Conservation (phyloP, 805 yeast genomes). For the Candida maesae region DNA sequence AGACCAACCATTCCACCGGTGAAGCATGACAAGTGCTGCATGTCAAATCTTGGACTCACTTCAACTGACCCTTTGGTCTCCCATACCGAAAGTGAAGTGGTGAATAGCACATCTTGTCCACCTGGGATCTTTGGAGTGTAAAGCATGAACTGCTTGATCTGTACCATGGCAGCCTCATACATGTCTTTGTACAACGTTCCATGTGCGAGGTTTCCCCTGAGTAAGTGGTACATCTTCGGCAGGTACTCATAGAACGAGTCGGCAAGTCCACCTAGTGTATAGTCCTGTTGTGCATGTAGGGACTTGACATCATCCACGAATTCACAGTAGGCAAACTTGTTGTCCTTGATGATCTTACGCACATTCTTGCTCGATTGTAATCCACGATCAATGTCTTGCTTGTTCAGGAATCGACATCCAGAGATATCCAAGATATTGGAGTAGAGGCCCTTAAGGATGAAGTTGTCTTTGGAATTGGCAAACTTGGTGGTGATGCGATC, state of each 20-base stretch:
- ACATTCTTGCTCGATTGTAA: slow-evolving; percentile 32
- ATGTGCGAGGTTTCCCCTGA: slow-evolving; percentile 35
- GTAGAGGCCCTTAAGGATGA: slow-evolving; percentile 39
- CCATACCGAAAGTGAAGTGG: slow-evolving; percentile 25
- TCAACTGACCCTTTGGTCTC: slow-evolving; percentile 17
- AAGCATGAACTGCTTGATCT: slow-evolving; percentile 38
- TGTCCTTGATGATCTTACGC: slow-evolving; percentile 33
- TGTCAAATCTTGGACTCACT: slow-evolving; percentile 31
- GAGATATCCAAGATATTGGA: slow-evolving; percentile 46
- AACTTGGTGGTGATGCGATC: slow-evolving; percentile 40
- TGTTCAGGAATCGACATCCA: slow-evolving; percentile 39
- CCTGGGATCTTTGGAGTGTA: slow-evolving; percentile 44
- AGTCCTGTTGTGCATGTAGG: slow-evolving; percentile 16
- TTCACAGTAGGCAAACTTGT: slow-evolving; percentile 33
- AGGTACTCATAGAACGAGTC: slow-evolving; percentile 48
- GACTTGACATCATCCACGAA: slow-evolving; percentile 24
- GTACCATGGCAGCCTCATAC: slow-evolving; percentile 35
- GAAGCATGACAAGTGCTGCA: slow-evolving; percentile 48
- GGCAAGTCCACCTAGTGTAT: slow-evolving; percentile 38
- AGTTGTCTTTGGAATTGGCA: slow-evolving; percentile 31
- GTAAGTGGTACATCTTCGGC: slow-evolving; percentile 43
- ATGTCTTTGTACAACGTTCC: slow-evolving; percentile 25
- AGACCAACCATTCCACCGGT: slow-evolving; percentile 52
- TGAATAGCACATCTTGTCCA: slow-evolving; percentile 33
- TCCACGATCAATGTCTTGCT: slow-evolving; percentile 30